Percentiles rank a stretch among this genome's conserved stretches.
phyloP scores from a whole-genome alignment of 352 stramenopile genomes.

The Globisporangium lucens region DNA sequence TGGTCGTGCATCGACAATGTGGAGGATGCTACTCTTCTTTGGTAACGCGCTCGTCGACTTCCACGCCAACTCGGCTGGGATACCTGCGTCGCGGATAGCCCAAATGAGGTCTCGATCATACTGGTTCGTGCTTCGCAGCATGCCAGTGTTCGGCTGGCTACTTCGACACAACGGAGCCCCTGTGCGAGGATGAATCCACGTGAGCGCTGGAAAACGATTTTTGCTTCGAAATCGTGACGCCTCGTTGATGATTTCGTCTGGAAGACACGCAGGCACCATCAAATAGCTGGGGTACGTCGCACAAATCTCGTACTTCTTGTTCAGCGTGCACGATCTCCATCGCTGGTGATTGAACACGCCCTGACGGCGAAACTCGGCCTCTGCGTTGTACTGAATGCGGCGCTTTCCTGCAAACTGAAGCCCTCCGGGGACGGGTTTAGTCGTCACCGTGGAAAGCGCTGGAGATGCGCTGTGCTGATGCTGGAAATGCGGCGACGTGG shows the following conservation, averaged over 20 bases:
- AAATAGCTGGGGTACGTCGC: constrained; percentile 70
- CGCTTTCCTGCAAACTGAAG: constrained; percentile 39
- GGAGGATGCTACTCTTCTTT: constrained; percentile 72
- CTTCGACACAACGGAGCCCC: constrained; percentile 92
- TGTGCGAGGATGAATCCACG: constrained; percentile 88
- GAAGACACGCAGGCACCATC: constrained; percentile 57
- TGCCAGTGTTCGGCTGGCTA: constrained; percentile 94
- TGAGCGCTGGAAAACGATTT: constrained; percentile 77
- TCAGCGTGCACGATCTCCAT: constrained; percentile 59
- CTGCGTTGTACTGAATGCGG: constrained; percentile 71
- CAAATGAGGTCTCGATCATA: constrained; percentile 91
- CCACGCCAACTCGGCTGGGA: constrained; percentile 40
- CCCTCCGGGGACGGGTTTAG: constrained; percentile 13
- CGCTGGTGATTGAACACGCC: constrained; percentile 59
- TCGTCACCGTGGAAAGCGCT: constrained; percentile 8
- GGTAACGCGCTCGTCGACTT: constrained; percentile 26
- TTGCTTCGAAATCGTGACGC: constrained; percentile 75
- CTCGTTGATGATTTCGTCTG: constrained; percentile 67
- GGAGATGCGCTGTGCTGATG: constrained; percentile 45
- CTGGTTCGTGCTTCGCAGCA: constrained; percentile 90
- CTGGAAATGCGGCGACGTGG: constrained; percentile 23
- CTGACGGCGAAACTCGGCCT: constrained; percentile 59
- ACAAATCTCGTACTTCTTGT: constrained; percentile 72
- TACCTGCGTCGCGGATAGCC: constrained; percentile 78
- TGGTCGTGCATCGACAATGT: constrained; percentile 89